phyloP scores from a whole-genome alignment of 257 asterid genomes.

The Marsdenia floribunda region DNA sequence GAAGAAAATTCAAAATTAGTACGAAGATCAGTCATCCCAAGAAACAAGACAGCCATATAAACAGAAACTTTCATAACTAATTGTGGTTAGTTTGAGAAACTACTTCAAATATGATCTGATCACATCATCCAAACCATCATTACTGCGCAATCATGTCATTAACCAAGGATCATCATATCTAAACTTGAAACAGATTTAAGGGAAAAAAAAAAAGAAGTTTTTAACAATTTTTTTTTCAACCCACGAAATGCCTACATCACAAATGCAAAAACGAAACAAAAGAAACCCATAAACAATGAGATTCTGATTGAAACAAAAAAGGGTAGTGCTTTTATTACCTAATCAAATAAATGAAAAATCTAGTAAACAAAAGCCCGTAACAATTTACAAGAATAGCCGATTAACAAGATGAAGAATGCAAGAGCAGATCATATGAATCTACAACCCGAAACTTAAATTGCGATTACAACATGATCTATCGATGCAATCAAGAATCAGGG shows the following conservation, averaged over 20 bases:
- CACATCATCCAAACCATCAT: not conserved
- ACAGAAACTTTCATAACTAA: not conserved
- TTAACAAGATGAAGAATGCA: not conserved
- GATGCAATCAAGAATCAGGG: too few relatives aligned
- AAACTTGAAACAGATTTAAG: not conserved
- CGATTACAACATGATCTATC: not conserved
- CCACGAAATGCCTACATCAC: not conserved
- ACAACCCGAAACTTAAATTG: not conserved
- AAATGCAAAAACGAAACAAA: not conserved
- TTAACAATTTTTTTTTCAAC: not conserved
- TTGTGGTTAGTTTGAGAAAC: not conserved
- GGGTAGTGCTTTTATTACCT: not conserved
- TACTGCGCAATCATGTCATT: not conserved
- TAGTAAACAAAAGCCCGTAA: not conserved
- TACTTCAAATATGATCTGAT: not conserved
- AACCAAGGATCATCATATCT: not conserved
- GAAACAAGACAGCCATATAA: not conserved
- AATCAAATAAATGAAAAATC: not conserved
- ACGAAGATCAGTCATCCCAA: not conserved
- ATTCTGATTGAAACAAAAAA: too few relatives aligned
- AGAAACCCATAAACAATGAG: too few relatives aligned
- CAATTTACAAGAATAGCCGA: not conserved
- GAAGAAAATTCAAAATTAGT: not conserved
- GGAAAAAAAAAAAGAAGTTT: too few relatives aligned
- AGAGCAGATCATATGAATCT: not conserved